Conservation (phyloP, 106 monocot genomes). For the Agapanthus africanus region DNA sequence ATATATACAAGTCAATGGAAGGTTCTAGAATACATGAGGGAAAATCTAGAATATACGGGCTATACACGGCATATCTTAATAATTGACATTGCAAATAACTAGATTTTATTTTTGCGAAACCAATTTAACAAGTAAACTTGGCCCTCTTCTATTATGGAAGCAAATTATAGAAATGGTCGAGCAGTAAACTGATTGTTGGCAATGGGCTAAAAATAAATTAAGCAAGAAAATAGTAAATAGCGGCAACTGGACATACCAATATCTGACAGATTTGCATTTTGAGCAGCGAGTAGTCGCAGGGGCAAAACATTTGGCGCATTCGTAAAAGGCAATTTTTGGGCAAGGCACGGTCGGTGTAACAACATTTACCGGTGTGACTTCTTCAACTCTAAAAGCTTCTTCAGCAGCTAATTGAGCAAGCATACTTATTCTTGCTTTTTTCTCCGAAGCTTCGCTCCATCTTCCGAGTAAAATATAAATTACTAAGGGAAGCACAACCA, state of each 20-base stretch:
- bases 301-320: slow-evolving; percentile 71
- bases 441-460: slow-evolving; percentile 71
- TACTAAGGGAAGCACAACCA: slow-evolving; percentile 85
- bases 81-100: too few relatives aligned
- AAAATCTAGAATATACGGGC: too few relatives aligned
- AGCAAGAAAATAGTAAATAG: background rate
- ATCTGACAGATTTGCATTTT: slow-evolving; percentile 94
- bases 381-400: slow-evolving; percentile 49
- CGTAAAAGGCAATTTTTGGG: slow-evolving; percentile 33
- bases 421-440: slow-evolving; percentile 48
- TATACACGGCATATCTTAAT: too few relatives aligned
- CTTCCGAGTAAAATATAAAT: slow-evolving; percentile 84
- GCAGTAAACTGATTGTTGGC: background rate
- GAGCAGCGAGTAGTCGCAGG: slow-evolving; percentile 92
- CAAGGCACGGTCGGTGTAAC: slow-evolving; percentile 25
- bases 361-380: slow-evolving; percentile 36
- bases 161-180: background rate
- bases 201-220: background rate
- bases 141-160: too few relatives aligned
- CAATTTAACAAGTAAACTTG: too few relatives aligned
- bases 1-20: too few relatives aligned
- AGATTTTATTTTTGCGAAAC: too few relatives aligned
- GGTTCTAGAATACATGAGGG: too few relatives aligned
- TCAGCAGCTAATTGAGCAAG: slow-evolving; percentile 73
- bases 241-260: slow-evolving; percentile 50